phyloP scores from a whole-genome alignment of 305 asterid genomes.

The Rubia tinctorum region DNA sequence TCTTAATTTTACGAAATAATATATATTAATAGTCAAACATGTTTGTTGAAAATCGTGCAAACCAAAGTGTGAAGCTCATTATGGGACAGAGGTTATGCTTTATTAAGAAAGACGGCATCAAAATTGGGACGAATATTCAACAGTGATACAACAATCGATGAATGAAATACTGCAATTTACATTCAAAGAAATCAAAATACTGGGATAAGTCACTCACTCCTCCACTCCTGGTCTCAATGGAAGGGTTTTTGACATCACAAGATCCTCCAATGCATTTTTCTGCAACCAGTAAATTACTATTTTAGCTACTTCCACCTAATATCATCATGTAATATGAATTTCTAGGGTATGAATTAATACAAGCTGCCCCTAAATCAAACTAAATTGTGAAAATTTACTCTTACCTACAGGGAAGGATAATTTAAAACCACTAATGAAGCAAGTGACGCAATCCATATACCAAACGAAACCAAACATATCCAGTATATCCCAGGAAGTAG shows the following conservation, averaged over 20 bases:
- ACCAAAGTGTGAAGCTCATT: neutral
- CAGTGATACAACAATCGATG: conserved; percentile 4
- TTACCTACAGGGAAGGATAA: neutral
- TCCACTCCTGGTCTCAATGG: conserved; percentile 80
- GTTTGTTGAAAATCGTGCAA: neutral
- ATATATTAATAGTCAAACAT: neutral
- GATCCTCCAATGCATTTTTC: conserved; percentile 85
- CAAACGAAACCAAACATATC: neutral
- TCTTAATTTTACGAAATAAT: neutral
- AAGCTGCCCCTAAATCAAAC: neutral
- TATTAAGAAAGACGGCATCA: neutral
- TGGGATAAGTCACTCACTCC: conserved; percentile 53
- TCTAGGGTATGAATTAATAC: neutral
- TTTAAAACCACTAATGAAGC: neutral
- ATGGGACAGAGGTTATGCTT: neutral
- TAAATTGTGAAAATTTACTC: neutral
- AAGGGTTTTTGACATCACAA: conserved; percentile 58
- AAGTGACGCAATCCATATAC: neutral
- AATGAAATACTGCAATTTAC: conserved; percentile 15
- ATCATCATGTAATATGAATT: neutral
- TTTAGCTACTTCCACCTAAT: neutral
- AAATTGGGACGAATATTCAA: neutral
- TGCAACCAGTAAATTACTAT: conserved; percentile 41
- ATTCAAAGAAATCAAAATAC: conserved; percentile 14
- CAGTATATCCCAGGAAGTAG: neutral